Conservation (phyloP, 2,329 filamentous ascomycete species). For the Spiromastix sp. region DNA sequence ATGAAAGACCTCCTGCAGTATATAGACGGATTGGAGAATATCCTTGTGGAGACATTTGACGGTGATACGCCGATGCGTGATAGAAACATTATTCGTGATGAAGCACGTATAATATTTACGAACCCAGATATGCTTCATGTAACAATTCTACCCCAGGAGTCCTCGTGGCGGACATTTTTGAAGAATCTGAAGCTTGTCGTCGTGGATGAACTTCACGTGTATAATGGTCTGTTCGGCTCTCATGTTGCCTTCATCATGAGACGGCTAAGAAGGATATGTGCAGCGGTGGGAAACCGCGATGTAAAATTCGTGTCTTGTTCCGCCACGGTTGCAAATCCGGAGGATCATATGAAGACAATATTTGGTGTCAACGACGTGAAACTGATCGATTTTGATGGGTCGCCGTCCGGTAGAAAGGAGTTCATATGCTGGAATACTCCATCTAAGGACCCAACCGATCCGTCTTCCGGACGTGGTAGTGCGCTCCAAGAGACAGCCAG, state of each 20-base stretch:
- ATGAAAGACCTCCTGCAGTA: slow-evolving; percentile 74
- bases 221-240: slow-evolving; percentile 88
- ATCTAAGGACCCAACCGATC: slow-evolving; percentile 79
- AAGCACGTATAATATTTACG: slow-evolving; percentile 88
- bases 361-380: slow-evolving; percentile 76
- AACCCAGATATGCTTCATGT: slow-evolving; percentile 98
- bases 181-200: slow-evolving; percentile 86
- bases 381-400: slow-evolving; percentile 83
- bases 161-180: slow-evolving; percentile 79
- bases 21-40: slow-evolving; percentile 64
- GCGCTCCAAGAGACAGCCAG: slow-evolving; percentile 77
- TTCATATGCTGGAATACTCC: slow-evolving; percentile 98
- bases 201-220: slow-evolving; percentile 85
- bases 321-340: slow-evolving; percentile 87
- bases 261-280: slow-evolving; percentile 74
- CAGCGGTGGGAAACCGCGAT: slow-evolving; percentile 73
- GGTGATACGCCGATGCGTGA: slow-evolving; percentile 81
- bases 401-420: slow-evolving; percentile 83
- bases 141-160: slow-evolving; percentile 85
- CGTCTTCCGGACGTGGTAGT: slow-evolving; percentile 74
- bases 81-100: slow-evolving; percentile 70
- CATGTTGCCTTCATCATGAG: slow-evolving; percentile 95
- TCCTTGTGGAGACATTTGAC: slow-evolving; percentile 86
- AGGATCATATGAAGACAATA: slow-evolving; percentile 86
- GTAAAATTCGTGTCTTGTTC: slow-evolving; percentile 94